Evolutionary conservation across 2,329 filamentous ascomycete genomes (phyloP).

Genomic region (Cercospora citrullina): DNA sequence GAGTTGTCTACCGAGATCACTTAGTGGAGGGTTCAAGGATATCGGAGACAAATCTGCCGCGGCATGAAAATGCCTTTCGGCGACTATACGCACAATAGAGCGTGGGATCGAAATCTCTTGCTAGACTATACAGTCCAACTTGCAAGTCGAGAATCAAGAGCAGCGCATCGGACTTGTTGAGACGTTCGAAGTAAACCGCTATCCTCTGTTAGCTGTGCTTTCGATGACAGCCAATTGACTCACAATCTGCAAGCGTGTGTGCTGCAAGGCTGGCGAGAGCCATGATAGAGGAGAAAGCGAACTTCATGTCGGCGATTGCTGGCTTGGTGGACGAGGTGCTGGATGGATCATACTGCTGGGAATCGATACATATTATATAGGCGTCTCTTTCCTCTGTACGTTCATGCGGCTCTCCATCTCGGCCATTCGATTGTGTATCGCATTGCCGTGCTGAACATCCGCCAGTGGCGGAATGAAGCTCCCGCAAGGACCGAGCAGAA

Average conservation of each 20-base stretch:
- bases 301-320: background rate
- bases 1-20: conserved; percentile 50
- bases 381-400: background rate
- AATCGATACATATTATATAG: background rate
- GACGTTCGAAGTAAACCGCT: conserved; percentile 39
- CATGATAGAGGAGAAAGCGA: background rate
- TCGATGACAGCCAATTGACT: background rate
- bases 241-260: conserved; percentile 18
- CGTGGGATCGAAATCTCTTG: conserved; percentile 66
- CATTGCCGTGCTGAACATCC: background rate
- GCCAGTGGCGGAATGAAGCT: background rate
- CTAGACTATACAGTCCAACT: conserved; percentile 59
- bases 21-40: background rate
- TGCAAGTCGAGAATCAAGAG: conserved; percentile 63
- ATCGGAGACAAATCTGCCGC: background rate
- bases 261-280: conserved; percentile 15
- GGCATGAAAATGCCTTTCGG: background rate
- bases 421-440: background rate
- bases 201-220: background rate
- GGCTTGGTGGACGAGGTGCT: background rate
- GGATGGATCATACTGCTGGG: background rate
- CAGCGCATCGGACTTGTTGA: conserved; percentile 45
- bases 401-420: background rate
- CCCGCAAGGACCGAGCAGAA: background rate
- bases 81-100: conserved; percentile 51